A percentile compares a stretch with the other conserved stretches of the same genome.
Evolutionary conservation across 495 filamentous ascomycete genomes (phyloP).

Genomic region (Penicillium canariense): DNA sequence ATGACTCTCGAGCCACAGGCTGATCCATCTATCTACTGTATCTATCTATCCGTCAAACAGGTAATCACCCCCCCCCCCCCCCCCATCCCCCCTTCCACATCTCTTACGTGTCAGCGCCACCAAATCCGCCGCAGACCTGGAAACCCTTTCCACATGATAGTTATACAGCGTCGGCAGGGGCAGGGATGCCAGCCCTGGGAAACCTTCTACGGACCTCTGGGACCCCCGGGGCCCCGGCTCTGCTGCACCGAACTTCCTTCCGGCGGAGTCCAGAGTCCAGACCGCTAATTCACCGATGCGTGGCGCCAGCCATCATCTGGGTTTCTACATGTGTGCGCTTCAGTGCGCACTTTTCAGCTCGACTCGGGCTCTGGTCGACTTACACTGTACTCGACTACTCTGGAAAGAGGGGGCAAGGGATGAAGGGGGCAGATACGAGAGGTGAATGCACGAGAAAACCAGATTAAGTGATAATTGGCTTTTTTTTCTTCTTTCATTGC

Average conservation of each 20-base stretch:
- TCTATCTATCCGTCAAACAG: no score
- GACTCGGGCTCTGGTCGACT: background rate
- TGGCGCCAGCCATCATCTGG: constrained; percentile 13
- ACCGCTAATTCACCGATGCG: constrained; percentile 25
- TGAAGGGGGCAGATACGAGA: constrained; percentile 7
- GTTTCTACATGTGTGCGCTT: background rate
- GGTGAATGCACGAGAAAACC: constrained; percentile 9
- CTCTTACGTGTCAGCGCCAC: constrained; percentile 34
- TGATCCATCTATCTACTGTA: background rate
- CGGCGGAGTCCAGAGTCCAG: no score
- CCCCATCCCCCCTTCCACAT: background rate
- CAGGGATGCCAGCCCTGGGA: constrained; percentile 12
- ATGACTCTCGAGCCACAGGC: no score
- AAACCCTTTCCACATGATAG: constrained; percentile 18
- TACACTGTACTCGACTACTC: background rate
- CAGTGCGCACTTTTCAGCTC: no score
- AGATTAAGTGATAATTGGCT: constrained; percentile 2
- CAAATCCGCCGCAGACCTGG: constrained; percentile 2
- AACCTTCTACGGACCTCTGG: constrained; percentile 15
- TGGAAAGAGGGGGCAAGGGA: no score
- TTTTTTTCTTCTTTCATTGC: constrained; percentile 17
- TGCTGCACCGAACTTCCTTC: no score
- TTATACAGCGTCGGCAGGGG: constrained; percentile 13
- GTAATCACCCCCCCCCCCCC: background rate
- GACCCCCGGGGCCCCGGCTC: no score